Base-by-base conservation (phyloP, 2,329 filamentous ascomycete genomes). In the Paracamarosporium sp. region DNA sequence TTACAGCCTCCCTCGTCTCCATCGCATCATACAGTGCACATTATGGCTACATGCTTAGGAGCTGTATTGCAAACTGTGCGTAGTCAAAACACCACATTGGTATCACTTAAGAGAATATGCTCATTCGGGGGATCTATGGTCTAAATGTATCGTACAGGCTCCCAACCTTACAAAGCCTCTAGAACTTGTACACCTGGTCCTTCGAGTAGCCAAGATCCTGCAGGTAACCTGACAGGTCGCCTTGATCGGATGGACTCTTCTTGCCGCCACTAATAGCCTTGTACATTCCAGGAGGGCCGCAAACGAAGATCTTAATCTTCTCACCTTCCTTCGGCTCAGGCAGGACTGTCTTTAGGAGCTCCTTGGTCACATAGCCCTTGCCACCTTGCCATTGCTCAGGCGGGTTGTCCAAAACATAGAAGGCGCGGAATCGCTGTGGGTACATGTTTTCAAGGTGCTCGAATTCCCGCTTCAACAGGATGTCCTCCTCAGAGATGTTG, bases 291-390 rank as follows among this genome's bases (percentile, higher is more conserved):
- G 94, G 93, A 12, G 95, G 95, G 0, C 94, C 94, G 79, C 94
- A 98, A 35, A 99, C 92, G 73, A 99, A 98, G 62, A 98, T 79
- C 88, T 98, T 98, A 83, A 97, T 88, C 81, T 97, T 95, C 65
- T 90, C 90, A 43, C 75, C 76, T 69, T 86, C 85, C 85, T 95
- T 95, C 62, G 95, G 93, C 80, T 96, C 93, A 11, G 95, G 95
- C 13, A 98, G 85, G 9, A 97, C 93, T 50, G 91, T 94, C 89
- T 98, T 97, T 72, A 99, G 81, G 56, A 98, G 84, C 65, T 97
- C 93, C 85, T 97, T 96, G 78, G 80, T 91, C 75, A 99, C 90
- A 82, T 83, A 89, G 62, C 95, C 95, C 78, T 88, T 91, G 71
- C 84, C 86, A 66, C 91, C 90, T 54, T 79, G 78, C 92, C 92